These are phyloP conservation scores for Chlorella ohadii DNA, from an alignment of 139 green algal species.

Conservation along the genomic window DNA sequence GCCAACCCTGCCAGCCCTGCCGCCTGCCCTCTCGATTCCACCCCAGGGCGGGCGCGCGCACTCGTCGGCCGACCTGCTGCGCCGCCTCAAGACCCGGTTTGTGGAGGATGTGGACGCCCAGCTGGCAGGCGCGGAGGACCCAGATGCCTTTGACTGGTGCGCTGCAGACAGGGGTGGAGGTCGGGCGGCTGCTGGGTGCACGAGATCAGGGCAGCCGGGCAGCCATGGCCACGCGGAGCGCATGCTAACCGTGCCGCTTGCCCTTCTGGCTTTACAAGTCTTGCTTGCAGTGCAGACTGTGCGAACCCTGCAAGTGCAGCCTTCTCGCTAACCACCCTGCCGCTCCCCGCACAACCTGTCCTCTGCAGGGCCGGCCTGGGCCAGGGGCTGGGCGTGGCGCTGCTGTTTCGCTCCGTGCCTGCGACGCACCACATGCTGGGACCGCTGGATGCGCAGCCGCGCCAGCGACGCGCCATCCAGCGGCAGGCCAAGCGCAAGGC, in stretches of 20 bases:
- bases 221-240: no score
- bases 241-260: no score
- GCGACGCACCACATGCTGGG: conserved; percentile 60
- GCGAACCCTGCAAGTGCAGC: no score
- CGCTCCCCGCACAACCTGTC: no score
- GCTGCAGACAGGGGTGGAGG: no score
- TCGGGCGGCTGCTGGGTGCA: no score
- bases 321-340: background rate
- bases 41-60: background rate
- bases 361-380: conserved; percentile 51
- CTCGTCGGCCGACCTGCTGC: conserved; percentile 43
- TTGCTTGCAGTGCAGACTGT: no score
- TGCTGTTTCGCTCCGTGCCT: conserved; percentile 47
- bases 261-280: no score
- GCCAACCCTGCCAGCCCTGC: no score
- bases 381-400: background rate
- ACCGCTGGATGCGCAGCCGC: conserved; percentile 57
- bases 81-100: conserved; percentile 41
- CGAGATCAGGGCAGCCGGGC: no score
- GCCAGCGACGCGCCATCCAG: conserved; percentile 33
- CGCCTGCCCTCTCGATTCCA: no score
- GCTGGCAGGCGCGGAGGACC: conserved; percentile 33
- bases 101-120: conserved; percentile 43
- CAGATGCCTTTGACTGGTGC: conserved; percentile 66
- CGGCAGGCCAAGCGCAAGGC: conserved; percentile 23